phyloP scores from a whole-genome alignment of 2,329 filamentous ascomycete genomes.

The Xylaria sp. region DNA sequence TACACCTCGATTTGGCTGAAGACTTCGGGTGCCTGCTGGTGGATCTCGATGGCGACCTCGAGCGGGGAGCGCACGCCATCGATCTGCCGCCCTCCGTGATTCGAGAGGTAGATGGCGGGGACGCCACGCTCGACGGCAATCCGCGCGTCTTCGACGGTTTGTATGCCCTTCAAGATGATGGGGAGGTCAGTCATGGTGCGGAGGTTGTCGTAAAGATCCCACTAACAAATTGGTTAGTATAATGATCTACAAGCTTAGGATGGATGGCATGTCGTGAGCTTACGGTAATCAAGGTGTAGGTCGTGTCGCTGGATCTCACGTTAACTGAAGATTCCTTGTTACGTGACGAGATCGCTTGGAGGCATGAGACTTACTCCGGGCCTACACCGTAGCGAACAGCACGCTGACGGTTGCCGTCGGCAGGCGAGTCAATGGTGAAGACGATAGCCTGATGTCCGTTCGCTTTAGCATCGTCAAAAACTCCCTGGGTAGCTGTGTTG shows the following conservation, averaged over 20 bases:
- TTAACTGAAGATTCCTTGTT: neutral
- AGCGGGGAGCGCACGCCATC: neutral
- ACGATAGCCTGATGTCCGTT: neutral
- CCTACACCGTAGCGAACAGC: neutral
- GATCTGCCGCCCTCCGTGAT: neutral
- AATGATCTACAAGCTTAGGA: neutral
- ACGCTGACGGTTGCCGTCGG: neutral
- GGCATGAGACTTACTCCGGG: neutral
- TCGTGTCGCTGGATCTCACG: neutral
- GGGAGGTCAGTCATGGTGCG: neutral
- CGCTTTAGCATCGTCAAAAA: neutral
- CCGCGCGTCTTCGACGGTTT: neutral
- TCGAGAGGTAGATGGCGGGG: neutral
- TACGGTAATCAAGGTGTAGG: constrained; percentile 1
- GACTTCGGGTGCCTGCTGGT: neutral
- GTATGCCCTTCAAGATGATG: neutral
- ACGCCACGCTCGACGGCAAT: neutral
- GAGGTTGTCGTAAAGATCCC: neutral
- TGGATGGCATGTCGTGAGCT: neutral
- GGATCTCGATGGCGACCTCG: neutral
- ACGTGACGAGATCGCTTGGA: neutral
- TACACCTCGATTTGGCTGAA: neutral
- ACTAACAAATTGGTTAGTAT: neutral
- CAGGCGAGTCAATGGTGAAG: neutral
- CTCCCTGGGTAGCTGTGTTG: neutral